Base-by-base conservation (phyloP, 805 yeast genomes). In the Kregervanrija pseudodelftensis region DNA sequence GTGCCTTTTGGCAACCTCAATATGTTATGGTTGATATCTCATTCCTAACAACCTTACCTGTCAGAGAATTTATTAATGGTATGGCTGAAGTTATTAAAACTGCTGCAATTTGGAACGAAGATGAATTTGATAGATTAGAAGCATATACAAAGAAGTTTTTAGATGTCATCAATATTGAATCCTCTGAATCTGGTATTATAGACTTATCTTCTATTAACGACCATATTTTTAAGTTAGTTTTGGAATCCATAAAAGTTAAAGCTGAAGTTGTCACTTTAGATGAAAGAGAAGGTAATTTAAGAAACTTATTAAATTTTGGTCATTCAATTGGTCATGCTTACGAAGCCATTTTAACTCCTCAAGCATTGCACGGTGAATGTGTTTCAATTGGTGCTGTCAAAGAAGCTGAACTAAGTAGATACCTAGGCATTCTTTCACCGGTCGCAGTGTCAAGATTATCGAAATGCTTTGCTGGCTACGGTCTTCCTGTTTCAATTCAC, bases 41-140 rank as follows among this genome's bases (percentile, higher is more conserved):
- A 33, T 91, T 93, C 69, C 72, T 93, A 59, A 83, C 82, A 51
- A 85, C 97, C 13, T 73, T 93, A 47, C 97, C 98, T 1, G 82
- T 81, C 42, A 79, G 99, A 57, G 98, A 93, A 64, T 88, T 93
- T 64, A 86, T 93, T 57, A 93, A 93, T 60, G 99, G 99, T 49
- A 93, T 93, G 90, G 96, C 96, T 4, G 99, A 93, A 67, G 96
- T 93, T 40, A 83, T 93, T 55, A 93, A 93, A 67, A 93, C 99
- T 12, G 98, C 98, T 15, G 96, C 97, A 22, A 90, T 93, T 58
- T 93, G 98, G 98, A 82, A 90, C 61, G 96, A 85, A 51, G 71
- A 59, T 0, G 99, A 93, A 60, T 93, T 93, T 63, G 69, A 82
- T 36, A 74, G 98, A 52, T 75, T 93, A 48, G 99, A 93, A 65